Evolutionary conservation across 179 eudicot genomes (phyloP), one percentile per base, ranked within the genome.

Genomic region (Drosera spatulata): DNA sequence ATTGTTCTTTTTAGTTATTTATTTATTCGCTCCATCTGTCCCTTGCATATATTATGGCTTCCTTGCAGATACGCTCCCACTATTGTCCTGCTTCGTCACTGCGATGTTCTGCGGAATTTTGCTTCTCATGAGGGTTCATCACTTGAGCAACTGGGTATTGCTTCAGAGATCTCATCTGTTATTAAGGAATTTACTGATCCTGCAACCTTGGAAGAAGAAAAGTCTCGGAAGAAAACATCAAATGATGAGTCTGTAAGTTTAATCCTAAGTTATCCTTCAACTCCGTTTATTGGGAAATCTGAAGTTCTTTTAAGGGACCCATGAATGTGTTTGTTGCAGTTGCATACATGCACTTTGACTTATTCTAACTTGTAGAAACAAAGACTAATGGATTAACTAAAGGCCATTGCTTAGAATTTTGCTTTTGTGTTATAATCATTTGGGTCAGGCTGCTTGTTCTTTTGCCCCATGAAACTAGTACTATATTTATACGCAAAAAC

Each of bases 131-230:
- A 83, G 76, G 88, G 87, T 55, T 73, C 83, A 46, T 70, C 79
- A 61, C 67, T 75, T 66, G 95, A 86, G 73, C 83, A 89, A 79
- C 69, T 66, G 56, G 96, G 93, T 65, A 55, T 80, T 6, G 79
- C 71, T 68, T 82, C 87, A 58, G 96, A 89, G 82, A 70, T 88
- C 71, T 95, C 95, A 53, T 84, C 91, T 53, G 79, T 84, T 59
- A 80, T 93, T 67, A 86, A 72, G 81, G 85, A 86, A 63, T 86
- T 79, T 69, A 89, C 96, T 10, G 82, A 79, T 66, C 93, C 90
- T 61, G 59, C 75, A 59, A 59, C 50, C 60, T 75, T 72, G 66
- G 74, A 75, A 65, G 80, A 75, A 70, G 80, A 80, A 49, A 69
- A 60, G 40, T 64, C 65, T 60, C 54, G 33, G 56, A 86, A 78